Base-by-base conservation (phyloP, 257 asterid genomes). In the Rhazya stricta region DNA sequence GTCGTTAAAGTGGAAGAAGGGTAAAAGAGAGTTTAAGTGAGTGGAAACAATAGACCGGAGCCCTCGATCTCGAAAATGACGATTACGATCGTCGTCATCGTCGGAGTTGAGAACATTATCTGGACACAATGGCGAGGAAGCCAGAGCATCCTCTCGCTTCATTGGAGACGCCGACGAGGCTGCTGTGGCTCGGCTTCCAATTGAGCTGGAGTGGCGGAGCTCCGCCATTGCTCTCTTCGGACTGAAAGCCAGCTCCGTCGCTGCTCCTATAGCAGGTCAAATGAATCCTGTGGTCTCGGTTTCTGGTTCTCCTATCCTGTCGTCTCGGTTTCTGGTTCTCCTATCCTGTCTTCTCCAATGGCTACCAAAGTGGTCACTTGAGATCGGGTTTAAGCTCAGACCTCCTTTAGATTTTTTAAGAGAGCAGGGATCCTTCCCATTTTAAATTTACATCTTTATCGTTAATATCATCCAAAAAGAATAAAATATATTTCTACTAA, bases 161-260 rank as follows among this genome's bases (percentile, higher is more conserved):
- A 85, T 82, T 1, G 97, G 96, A n/a, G 96, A 89, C 3, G 91
- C 80, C 34, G 89, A 80, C 11, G 81, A 83, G 13, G 83, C 76
- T 50, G 88, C 75, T 39, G 96, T 73, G 82, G 91, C 82, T 72
- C 98, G 92, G 88, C 76, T 88, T 57, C 96, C 92, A 63, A 84
- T 76, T 76, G 97, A 92, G 91, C 92, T 89, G 53, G 99, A 91
- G 81, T 92, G 98, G 85, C 98, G 99, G 85, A 95, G 94, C 91
- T 95, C 99, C 90, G 93, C 99, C 99, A 84, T 91, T 42, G 90
- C 97, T 76, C 96, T 90, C 83, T 92, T 95, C 58, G 99, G 99
- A 79, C 99, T 95, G 88, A 73, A 91, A 85, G 96, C 99, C 99
- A 95, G 96, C 86, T 91, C 87, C 78, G 67, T 53, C 69, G 5